phyloP scores from a whole-genome alignment of 2,329 filamentous ascomycete species.

The Talaromyces sp. region DNA sequence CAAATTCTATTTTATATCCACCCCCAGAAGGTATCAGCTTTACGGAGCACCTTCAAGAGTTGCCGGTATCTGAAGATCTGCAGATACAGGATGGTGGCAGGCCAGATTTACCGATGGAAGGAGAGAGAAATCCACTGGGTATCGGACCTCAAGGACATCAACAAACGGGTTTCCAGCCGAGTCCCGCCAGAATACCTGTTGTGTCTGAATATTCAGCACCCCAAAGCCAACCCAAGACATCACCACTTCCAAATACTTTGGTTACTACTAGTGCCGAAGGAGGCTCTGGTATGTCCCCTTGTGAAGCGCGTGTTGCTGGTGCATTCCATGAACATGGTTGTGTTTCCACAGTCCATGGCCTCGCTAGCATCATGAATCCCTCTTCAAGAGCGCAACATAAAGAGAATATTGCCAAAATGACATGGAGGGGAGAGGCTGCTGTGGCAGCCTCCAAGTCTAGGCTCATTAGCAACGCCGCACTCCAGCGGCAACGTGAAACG shows the following conservation, averaged over 20 bases:
- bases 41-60: background rate
- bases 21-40: background rate
- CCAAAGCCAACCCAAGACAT: background rate
- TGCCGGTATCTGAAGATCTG: background rate
- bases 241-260: background rate
- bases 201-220: background rate
- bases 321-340: conserved; percentile 31
- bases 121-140: background rate
- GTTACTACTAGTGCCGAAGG: background rate
- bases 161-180: background rate
- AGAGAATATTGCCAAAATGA: conserved; percentile 18
- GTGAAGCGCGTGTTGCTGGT: conserved; percentile 30
- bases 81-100: background rate
- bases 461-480: conserved; percentile 31
- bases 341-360: conserved; percentile 28
- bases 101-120: background rate
- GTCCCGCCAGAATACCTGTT: background rate
- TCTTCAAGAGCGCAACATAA: conserved; percentile 22
- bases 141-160: background rate
- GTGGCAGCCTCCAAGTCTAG: conserved; percentile 17
- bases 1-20: background rate
- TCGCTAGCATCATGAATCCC: conserved; percentile 31
- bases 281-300: conserved; percentile 21
- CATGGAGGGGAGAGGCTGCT: conserved; percentile 2
- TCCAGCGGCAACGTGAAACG: conserved; percentile 28